Evolutionary conservation across 2,329 filamentous ascomycete species (phyloP), one percentile per base, ranked within the genome.

Genomic region (Phaeophleospora eucalypticola): DNA sequence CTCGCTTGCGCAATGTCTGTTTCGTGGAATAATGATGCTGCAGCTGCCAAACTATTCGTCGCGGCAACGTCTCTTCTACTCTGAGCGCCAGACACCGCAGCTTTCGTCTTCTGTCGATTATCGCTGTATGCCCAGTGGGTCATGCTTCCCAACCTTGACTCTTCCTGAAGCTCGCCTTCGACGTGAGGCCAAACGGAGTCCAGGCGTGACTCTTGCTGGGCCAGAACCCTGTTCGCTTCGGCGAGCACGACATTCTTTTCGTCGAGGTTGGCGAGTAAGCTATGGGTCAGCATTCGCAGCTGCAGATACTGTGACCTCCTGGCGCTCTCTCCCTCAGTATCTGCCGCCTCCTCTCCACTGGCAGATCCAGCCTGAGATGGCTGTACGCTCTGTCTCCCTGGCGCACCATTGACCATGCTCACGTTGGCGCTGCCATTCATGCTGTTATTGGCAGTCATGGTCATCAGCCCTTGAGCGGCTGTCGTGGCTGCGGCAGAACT

Each of bases 161-260:
- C 89, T 52, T 96, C 89, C 68, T 88, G 95, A 63, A 98, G 88
- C 67, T 98, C 93, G 49, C 78, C 76, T 54, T 94, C 86, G 47
- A 97, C 81, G 68, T 90, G 84, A 16, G 89, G 85, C 77, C 87
- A 95, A 24, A 94, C 84, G 58, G 87, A 84, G 64, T 95, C 87
- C 63, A 96, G 82, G 43, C 94, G 87, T 49, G 80, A 74, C 29
- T 96, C 77, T 63, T 96, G 89, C 63, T 87, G 87, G 56, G 88
- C 82, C 10, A 97, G 80, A 37, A 90, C 88, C 58, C 95, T 87
- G 60, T 91, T 93, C 45, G 93, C 91, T 14, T 91, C 94, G 32
- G 87, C 86, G 46, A 97, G 86, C 58, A 98, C 93, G 58, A 96
- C 90, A 58, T 96, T 95, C 71, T 98, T 98, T 71, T 98, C 93